Percentiles rank a stretch among this genome's conserved stretches.
Conservation (phyloP, 768 basidiomycete genomes). For the Daedalea quercina region DNA sequence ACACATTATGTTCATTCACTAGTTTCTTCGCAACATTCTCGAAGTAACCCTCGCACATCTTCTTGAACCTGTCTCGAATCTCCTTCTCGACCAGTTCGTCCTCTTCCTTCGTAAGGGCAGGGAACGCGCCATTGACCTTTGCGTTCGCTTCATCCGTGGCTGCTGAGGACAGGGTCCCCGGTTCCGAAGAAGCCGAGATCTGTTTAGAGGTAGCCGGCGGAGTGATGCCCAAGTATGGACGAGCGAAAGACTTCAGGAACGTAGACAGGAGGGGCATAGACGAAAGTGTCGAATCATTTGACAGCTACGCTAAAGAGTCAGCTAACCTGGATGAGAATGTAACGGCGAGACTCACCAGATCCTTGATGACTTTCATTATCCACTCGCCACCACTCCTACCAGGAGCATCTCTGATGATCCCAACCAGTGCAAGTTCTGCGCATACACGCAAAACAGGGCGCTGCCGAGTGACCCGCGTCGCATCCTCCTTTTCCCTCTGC, state of each 20-base stretch:
- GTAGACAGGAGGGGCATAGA: conserved; percentile 88
- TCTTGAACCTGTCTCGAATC: conserved; percentile 81
- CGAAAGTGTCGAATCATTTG: conserved; percentile 78
- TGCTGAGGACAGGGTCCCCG: conserved; percentile 44
- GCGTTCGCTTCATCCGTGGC: conserved; percentile 20
- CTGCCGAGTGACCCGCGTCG: conserved; percentile 69
- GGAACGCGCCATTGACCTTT: conserved; percentile 32
- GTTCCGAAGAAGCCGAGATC: conserved; percentile 45
- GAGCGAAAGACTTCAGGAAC: conserved; percentile 89
- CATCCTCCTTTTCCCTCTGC: conserved; percentile 91
- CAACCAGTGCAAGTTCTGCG: conserved; percentile 85
- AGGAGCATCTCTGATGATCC: conserved; percentile 69
- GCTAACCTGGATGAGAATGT: conserved; percentile 6
- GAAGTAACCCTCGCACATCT: conserved; percentile 92
- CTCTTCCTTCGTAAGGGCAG: conserved; percentile 39
- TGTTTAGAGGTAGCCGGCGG: conserved; percentile 51
- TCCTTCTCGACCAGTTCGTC: conserved; percentile 82
- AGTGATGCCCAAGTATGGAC: conserved; percentile 78
- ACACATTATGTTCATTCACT: conserved; percentile 83
- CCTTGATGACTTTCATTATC: conserved; percentile 83
- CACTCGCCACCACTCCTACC: conserved; percentile 75
- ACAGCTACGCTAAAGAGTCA: conserved; percentile 45
- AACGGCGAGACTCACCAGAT: conserved; percentile 53
- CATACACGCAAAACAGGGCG: conserved; percentile 82
- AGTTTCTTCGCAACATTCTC: conserved; percentile 89